phyloP scores from a whole-genome alignment of 2,329 filamentous ascomycete species.

The Tympanopsis confertula region DNA sequence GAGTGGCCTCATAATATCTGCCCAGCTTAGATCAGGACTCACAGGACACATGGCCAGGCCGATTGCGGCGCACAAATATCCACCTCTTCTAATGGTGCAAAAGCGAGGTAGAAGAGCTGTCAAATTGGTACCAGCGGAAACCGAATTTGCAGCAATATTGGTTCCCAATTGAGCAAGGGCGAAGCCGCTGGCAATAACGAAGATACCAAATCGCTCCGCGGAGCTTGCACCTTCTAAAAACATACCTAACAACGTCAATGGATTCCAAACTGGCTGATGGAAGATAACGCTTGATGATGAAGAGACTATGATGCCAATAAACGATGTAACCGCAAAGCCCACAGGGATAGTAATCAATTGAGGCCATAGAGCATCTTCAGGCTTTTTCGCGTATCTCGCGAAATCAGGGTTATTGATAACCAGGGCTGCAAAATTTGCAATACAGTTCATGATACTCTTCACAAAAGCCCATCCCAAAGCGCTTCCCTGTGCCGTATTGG shows the following conservation, averaged over 20 bases:
- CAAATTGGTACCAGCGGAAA: slow-evolving; percentile 50
- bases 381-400: slow-evolving; percentile 7
- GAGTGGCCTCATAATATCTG: too few species aligned
- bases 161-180: slow-evolving; percentile 49
- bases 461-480: not conserved
- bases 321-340: slow-evolving; percentile 3
- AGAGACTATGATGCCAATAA: slow-evolving; percentile 22
- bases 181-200: slow-evolving; percentile 37
- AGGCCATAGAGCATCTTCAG: slow-evolving; percentile 14
- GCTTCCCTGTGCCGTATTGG: not conserved
- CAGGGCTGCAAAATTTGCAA: slow-evolving; percentile 20
- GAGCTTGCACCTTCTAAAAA: slow-evolving; percentile 36
- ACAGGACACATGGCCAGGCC: slow-evolving; percentile 53
- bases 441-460: not conserved
- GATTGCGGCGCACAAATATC: slow-evolving; percentile 50
- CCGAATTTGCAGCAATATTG: slow-evolving; percentile 53
- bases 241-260: slow-evolving; percentile 25
- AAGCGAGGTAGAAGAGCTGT: slow-evolving; percentile 47
- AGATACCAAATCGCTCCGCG: slow-evolving; percentile 37
- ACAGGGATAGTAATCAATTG: slow-evolving; percentile 17
- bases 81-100: slow-evolving; percentile 52
- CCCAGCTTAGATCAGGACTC: too few species aligned
- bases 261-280: slow-evolving; percentile 10
- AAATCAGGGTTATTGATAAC: slow-evolving; percentile 21
- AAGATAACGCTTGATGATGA: slow-evolving; percentile 15